phyloP scores from a whole-genome alignment of 768 basidiomycete species.

The Imleria badia region DNA sequence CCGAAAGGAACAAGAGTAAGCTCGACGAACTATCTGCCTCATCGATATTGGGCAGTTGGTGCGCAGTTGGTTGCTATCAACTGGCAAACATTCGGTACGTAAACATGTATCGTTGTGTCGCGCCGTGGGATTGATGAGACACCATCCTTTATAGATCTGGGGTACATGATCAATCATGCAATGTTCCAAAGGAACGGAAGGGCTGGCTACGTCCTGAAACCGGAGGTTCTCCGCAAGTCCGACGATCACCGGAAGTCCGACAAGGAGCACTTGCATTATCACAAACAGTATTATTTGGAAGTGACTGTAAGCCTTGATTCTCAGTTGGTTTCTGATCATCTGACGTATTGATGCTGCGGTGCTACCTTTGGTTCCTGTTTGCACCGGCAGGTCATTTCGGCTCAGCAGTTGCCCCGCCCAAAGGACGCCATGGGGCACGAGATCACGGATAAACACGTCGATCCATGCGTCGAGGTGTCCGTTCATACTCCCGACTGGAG shows the following conservation, averaged over 20 bases:
- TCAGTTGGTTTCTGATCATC: neutral
- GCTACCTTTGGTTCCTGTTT: neutral
- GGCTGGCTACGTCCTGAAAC: slow-evolving; percentile 89
- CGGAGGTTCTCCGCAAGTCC: slow-evolving; percentile 64
- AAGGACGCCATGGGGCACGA: slow-evolving; percentile 64
- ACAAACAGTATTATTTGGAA: slow-evolving; percentile 60
- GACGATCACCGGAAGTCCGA: slow-evolving; percentile 51
- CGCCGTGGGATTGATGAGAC: neutral
- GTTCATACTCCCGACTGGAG: slow-evolving; percentile 76
- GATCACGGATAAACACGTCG: slow-evolving; percentile 54
- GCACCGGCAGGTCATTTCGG: slow-evolving; percentile 66
- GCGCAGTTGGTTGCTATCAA: slow-evolving; percentile 92
- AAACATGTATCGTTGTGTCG: neutral
- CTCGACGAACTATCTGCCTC: slow-evolving; percentile 86
- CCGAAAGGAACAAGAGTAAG: slow-evolving; percentile 80
- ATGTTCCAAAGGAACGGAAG: slow-evolving; percentile 95
- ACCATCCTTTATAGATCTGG: slow-evolving; percentile 59
- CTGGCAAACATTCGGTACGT: slow-evolving; percentile 93
- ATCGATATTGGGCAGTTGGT: slow-evolving; percentile 87
- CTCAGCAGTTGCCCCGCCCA: slow-evolving; percentile 82
- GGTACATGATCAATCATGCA: slow-evolving; percentile 89
- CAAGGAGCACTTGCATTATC: slow-evolving; percentile 53
- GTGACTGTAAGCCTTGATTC: slow-evolving; percentile 48
- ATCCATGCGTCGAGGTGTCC: slow-evolving; percentile 82
- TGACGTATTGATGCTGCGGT: neutral